phyloP scores from a whole-genome alignment of 176 grass and related monocot genomes.

The Bolboschoenus planiculmis region DNA sequence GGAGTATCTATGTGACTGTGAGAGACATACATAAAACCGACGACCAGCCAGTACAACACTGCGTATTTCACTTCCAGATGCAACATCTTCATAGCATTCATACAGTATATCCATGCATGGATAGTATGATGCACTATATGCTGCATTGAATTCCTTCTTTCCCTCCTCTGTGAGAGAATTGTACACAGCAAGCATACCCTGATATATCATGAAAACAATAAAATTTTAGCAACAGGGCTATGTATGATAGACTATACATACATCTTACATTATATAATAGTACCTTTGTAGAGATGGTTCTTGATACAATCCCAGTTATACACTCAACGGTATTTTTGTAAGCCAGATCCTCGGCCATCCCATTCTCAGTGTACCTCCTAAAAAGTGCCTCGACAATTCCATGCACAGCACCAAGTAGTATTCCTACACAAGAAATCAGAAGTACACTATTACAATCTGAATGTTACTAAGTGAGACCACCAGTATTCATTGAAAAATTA shows the following conservation, averaged over 20 bases:
- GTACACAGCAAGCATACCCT: constrained; percentile 75
- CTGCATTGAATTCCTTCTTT: constrained; percentile 62
- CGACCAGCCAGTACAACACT: constrained; percentile 74
- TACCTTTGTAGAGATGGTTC: constrained; percentile 79
- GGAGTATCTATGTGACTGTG: neutral
- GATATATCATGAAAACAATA: neutral
- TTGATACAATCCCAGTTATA: constrained; percentile 73
- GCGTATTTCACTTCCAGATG: constrained; percentile 62
- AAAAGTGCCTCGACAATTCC: constrained; percentile 69
- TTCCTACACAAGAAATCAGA: constrained; percentile 30
- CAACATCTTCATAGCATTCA: constrained; percentile 71
- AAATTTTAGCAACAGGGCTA: neutral
- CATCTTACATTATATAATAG: neutral
- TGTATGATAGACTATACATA: neutral
- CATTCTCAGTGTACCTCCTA: constrained; percentile 69
- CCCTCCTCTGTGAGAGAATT: constrained; percentile 50
- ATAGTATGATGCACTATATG: constrained; percentile 66
- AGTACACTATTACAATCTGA: neutral
- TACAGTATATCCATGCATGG: constrained; percentile 73
- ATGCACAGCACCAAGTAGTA: constrained; percentile 66
- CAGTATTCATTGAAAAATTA: neutral
- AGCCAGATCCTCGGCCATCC: constrained; percentile 56
- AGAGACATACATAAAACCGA: constrained; percentile 51
- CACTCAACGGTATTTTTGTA: constrained; percentile 70
- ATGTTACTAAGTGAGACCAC: neutral